Conservation (phyloP, 2,329 filamentous ascomycete genomes). For the Penicillium sp. region DNA sequence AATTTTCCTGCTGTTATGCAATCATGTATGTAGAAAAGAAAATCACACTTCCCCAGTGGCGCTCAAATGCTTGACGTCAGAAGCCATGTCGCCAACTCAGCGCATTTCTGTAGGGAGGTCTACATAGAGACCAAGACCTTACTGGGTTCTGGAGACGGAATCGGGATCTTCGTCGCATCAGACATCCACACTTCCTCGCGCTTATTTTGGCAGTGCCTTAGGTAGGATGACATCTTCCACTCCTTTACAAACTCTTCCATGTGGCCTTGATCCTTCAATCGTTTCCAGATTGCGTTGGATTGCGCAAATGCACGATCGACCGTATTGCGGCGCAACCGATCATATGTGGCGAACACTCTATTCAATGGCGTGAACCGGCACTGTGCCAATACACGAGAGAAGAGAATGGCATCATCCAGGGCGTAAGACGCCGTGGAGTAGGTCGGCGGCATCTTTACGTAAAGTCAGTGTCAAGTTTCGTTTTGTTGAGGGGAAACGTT, state of each 20-base stretch:
- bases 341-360: background rate
- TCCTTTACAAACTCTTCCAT: background rate
- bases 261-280: background rate
- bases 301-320: background rate
- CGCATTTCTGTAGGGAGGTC: background rate
- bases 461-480: background rate
- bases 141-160: background rate
- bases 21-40: too few relatives aligned
- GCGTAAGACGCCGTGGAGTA: background rate
- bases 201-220: background rate
- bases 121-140: background rate
- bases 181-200: background rate
- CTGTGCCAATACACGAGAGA: background rate
- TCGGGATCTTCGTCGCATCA: background rate
- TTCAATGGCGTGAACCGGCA: background rate
- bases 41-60: background rate
- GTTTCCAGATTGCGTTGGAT: background rate
- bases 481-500: too few relatives aligned
- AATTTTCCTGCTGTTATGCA: too few relatives aligned
- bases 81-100: background rate
- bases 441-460: background rate
- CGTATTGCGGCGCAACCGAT: background rate
- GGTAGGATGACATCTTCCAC: background rate
- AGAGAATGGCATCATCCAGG: background rate
- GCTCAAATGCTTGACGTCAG: background rate